A percentile compares a stretch with the other conserved stretches of the same genome.
Conservation (phyloP, 2,329 filamentous ascomycete species). For the Ceratocystis cacaofunesta region DNA sequence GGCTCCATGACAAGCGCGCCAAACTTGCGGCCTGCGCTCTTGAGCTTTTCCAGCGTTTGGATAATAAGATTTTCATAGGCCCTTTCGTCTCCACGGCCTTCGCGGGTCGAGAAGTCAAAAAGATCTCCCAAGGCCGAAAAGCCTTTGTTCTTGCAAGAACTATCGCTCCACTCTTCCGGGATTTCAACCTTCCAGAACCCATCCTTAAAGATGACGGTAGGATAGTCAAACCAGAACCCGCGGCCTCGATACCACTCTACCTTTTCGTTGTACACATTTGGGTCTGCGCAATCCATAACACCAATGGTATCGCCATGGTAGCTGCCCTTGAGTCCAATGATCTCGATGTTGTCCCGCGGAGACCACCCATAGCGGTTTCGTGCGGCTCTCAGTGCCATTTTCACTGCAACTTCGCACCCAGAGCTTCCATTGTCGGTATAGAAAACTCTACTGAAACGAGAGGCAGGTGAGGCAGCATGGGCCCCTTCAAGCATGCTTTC, state of each 20-base stretch:
- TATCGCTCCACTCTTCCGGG: slow-evolving; percentile 30
- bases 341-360: slow-evolving; percentile 41
- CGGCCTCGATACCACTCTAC: slow-evolving; percentile 74
- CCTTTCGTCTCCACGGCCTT: slow-evolving; percentile 30
- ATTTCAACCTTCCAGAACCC: slow-evolving; percentile 52
- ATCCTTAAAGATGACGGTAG: slow-evolving; percentile 49
- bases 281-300: slow-evolving; percentile 73
- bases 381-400: slow-evolving; percentile 65
- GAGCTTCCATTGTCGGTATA: slow-evolving; percentile 77
- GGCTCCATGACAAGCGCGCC: slow-evolving; percentile 71
- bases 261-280: slow-evolving; percentile 62
- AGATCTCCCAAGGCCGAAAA: slow-evolving; percentile 39
- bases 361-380: slow-evolving; percentile 52
- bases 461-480: slow-evolving; percentile 33
- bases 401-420: slow-evolving; percentile 68
- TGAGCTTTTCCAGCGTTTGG: slow-evolving; percentile 36
- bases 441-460: slow-evolving; percentile 54
- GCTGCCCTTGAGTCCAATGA: slow-evolving; percentile 62
- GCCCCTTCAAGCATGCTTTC: slow-evolving; percentile 45
- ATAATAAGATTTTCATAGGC: slow-evolving; percentile 47
- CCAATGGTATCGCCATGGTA: slow-evolving; percentile 85
- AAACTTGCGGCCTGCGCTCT: slow-evolving; percentile 46
- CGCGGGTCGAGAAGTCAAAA: slow-evolving; percentile 42
- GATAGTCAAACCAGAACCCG: slow-evolving; percentile 71
- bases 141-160: slow-evolving; percentile 24